A percentile compares a stretch with the other conserved stretches of the same genome.
phyloP scores from a whole-genome alignment of 805 yeast species.

The Ogataea paradorogensis region DNA sequence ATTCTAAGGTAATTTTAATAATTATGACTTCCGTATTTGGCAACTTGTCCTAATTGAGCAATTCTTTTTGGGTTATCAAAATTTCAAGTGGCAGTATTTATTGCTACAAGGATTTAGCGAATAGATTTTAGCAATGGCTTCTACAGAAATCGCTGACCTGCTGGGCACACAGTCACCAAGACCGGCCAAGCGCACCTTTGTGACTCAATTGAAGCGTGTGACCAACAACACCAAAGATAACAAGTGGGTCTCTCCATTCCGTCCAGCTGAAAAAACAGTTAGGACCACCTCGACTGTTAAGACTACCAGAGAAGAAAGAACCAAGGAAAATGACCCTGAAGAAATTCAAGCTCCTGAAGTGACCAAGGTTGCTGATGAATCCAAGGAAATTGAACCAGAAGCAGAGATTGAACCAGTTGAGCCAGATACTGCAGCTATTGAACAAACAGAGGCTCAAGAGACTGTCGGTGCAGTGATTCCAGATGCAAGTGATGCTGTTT shows the following conservation, averaged over 20 bases:
- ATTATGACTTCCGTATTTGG: conserved; percentile 10
- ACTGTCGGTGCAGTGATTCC: conserved; percentile 14
- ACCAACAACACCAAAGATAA: conserved; percentile 17
- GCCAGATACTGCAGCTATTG: conserved; percentile 11
- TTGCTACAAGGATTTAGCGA: conserved; percentile 7
- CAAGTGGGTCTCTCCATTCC: conserved; percentile 32
- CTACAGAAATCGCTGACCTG: conserved; percentile 22
- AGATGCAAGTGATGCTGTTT: conserved; percentile 15
- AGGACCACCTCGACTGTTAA: conserved; percentile 4
- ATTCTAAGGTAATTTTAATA: conserved; percentile 1
- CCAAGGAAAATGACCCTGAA: not conserved
- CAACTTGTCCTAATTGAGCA: conserved; percentile 20
- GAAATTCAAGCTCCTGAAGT: conserved; percentile 1
- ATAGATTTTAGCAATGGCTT: conserved; percentile 12
- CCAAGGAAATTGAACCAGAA: conserved; percentile 12
- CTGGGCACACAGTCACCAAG: conserved; percentile 11
- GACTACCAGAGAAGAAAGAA: not conserved
- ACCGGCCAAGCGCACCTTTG: conserved; percentile 11
- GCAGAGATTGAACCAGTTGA: conserved; percentile 15
- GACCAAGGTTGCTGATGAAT: conserved; percentile 6
- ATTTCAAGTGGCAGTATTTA: conserved; percentile 15
- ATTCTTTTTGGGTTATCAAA: conserved; percentile 10
- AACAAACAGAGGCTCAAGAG: conserved; percentile 9
- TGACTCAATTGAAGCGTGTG: conserved; percentile 23
- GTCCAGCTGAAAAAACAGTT: conserved; percentile 16